These are phyloP conservation scores for Cryptosporidium viatorum DNA, from an alignment of 169 alveolate genomes.

Conservation along the genomic window DNA sequence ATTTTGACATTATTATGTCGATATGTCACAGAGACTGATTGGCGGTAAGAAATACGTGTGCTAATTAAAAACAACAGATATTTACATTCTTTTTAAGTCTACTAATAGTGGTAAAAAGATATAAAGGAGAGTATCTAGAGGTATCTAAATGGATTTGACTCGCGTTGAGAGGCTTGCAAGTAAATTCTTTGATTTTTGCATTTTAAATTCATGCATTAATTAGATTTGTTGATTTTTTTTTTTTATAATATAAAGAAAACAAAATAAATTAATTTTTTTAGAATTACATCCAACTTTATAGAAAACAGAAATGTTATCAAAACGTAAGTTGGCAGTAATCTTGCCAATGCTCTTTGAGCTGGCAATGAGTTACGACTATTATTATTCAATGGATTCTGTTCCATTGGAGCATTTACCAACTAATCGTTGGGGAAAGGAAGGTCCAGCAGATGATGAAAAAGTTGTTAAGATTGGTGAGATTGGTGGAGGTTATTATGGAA, in stretches of 20 bases:
- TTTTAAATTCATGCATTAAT: neutral
- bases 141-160: slow-evolving; percentile 9
- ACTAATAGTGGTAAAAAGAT: slow-evolving; percentile 6
- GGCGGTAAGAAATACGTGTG: slow-evolving; percentile 10
- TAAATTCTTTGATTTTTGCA: neutral
- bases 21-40: slow-evolving; percentile 2
- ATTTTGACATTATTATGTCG: neutral
- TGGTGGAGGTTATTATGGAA: slow-evolving; percentile 72
- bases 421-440: slow-evolving; percentile 38
- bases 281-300: slow-evolving; percentile 21
- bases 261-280: neutral
- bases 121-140: slow-evolving; percentile 11
- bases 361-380: slow-evolving; percentile 25
- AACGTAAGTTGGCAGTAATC: slow-evolving; percentile 52
- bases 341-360: slow-evolving; percentile 46
- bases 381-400: neutral
- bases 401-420: neutral
- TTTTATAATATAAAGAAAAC: neutral
- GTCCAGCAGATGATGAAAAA: neutral
- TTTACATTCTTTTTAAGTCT: neutral
- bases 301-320: slow-evolving; percentile 33
- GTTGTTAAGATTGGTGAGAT: slow-evolving; percentile 8
- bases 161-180: neutral
- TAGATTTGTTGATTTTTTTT: slow-evolving; percentile 5
- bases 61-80: neutral